Base-by-base conservation (phyloP, 495 filamentous ascomycete species). In the Copromyces sp. region DNA sequence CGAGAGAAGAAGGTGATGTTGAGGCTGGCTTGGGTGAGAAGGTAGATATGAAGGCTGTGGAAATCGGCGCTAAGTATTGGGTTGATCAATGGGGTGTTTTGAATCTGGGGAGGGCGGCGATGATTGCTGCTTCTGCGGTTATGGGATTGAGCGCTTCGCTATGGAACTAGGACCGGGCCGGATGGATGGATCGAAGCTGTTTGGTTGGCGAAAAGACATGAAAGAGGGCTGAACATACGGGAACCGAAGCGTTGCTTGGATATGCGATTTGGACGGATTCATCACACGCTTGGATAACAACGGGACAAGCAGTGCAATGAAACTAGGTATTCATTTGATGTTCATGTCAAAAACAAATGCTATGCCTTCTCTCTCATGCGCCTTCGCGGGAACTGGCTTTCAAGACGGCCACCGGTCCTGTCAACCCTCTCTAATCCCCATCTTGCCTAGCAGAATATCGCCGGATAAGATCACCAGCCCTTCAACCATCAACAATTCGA, bases 1-100 rank as follows among this genome's bases (percentile, higher is more conserved):
- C 53, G 3, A 65, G 29, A 35, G 53, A 65, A 35, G 53, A 65
- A 35, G 24, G 29, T 17, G 6, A 65, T 8, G 29, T 4, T 37
- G n/a, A 69, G 44, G 71, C 14, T 39, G 39, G 78, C 68, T 72
- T 79, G 32, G 79, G 78, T 9, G 70, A 71, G 5, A 35, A 59
- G 17, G 83, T 84, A 71, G 72, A 72, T 5, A 78, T 80, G n/a
- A 47, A 79, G 4, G 47, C 74, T 47, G 75, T 78, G 68, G 81
- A 81, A 40, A 82, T 85, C 73, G 80, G 80, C 2, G 78, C 82
- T 39, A 83, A 87, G 75, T 80, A 76, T 39, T 74, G 89, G 74
- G 78, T 90, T 2, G 86, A 89, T 77, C 75, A 76, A 69, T 90
- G 87, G 87, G 87, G 80, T n/a, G 80, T 80, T 70, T 70, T 87